Base-by-base conservation (phyloP, 148 eudicot genomes). In the Heliamphora exappendiculata region DNA sequence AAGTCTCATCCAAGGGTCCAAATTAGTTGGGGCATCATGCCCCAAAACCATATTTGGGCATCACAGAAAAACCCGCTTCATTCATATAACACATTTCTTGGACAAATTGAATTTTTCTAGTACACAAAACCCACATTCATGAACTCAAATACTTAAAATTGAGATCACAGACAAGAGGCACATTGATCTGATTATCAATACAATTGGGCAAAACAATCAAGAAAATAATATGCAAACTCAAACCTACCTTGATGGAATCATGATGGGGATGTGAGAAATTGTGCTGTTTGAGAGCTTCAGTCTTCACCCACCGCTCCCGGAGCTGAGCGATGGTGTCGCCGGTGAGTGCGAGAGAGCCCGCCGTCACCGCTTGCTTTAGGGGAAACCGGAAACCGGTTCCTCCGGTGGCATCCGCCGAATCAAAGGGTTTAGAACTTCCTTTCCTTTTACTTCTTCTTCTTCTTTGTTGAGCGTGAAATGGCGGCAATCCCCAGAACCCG, bases 301-400 rank as follows among this genome's bases (percentile, higher is more conserved):
- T 34, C 12, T 57, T 80, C 36, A 71, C 82, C 88, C 87, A 86
- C 1, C 89, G 81, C 0, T 87, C 86, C 7, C 78, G 81, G 72
- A 94, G 76, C 81, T 94, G 98, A 65, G 98, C 98, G 22, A 94
- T 86, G 73, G 93, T 89, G 88, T 94, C 97, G 5, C 98, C 98
- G 73, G 97, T 76, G 14, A 94, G 77, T 31, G 93, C 91, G 14
- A 94, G 93, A 65, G 90, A 79, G 16, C 86, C 90, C 22, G 97
- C 96, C 34, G 97, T 94, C 36, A 73, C 63, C 17, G 96, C 93
- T 71, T 88, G 95, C 78, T 90, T 88, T 1, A 94, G 62, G 6
- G 98, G 98, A 65, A 90, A 94, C 72, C 82, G 85, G 69, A 58
- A 81, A 57, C 81, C 75, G 42, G 58, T 31, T 57, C 74, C 78